Base-by-base conservation (phyloP, 1,284 basidiomycete species). In the Anthracocystis walkeri region DNA sequence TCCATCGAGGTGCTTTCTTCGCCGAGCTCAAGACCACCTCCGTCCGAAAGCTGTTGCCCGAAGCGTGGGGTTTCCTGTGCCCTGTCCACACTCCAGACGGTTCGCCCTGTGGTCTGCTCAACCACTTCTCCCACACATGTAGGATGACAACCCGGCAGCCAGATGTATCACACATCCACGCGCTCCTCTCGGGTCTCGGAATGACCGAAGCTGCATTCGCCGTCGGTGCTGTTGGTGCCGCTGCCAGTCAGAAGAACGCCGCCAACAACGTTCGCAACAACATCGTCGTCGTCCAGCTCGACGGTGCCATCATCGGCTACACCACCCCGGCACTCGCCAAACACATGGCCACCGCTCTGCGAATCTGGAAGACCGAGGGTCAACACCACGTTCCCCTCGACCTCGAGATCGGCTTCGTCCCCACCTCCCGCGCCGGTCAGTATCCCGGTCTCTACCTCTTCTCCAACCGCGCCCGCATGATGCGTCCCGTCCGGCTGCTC, bases 51-150 rank as follows among this genome's bases (percentile, higher is more conserved):
- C 88, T 99, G 67, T 88, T 99, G 21, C 97, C 97, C 14, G 97
- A 99, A 87, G 93, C 97, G 40, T 99, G 97, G 97, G 96, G 96
- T 61, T 99, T 99, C 89, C 87, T 99, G 11, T 99, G 97, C 82
- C 97, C 97, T 18, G 97, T 99, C 8, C 97, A 99, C 85, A 99
- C 97, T 2, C 97, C 97, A 29, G 97, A 99, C 88, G 97, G 97
- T 78, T 90, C 95, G 25, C 97, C 97, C 11, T 99, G 97, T 86
- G 97, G 97, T 86, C 90, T 99, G 29, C 90, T 99, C 67, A 99
- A 99, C 87, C 97, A 99, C 86, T 90, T 99, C 49, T 94, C 95
- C 29, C 91, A 95, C 81, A 92, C 93, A 18, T 99, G 97, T 87
- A 91, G 93, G 73, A 92, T 99, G 75, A 90, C 95, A 78, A 96